A percentile compares a stretch with the other conserved stretches of the same genome.
Evolutionary conservation across 805 yeast species (phyloP).

Genomic region (Spathaspora sp.): DNA sequence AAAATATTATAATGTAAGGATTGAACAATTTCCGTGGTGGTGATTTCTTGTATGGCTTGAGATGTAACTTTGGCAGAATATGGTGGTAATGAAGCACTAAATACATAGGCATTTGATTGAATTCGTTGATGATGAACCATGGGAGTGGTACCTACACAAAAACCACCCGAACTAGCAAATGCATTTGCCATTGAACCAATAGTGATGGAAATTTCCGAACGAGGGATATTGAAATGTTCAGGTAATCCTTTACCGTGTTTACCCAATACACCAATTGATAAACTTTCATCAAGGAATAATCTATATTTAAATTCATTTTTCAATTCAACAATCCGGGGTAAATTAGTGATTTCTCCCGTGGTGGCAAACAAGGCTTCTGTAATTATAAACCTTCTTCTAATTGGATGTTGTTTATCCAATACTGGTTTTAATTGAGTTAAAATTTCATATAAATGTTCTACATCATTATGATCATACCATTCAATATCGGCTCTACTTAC

Average conservation of each 20-base stretch:
- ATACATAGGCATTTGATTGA: constrained; percentile 85
- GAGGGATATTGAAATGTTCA: constrained; percentile 66
- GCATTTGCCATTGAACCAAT: constrained; percentile 82
- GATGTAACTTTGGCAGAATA: constrained; percentile 72
- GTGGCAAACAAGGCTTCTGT: constrained; percentile 88
- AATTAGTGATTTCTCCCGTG: constrained; percentile 74
- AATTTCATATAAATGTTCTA: constrained; percentile 72
- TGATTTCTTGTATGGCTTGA: constrained; percentile 47
- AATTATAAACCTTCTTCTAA: constrained; percentile 86
- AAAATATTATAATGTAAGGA: constrained; percentile 37
- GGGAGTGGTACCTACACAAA: constrained; percentile 78
- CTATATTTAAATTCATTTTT: constrained; percentile 83
- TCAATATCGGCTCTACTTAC: constrained; percentile 83
- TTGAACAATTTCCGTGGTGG: constrained; percentile 22
- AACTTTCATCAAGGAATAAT: constrained; percentile 80
- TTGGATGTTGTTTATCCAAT: constrained; percentile 61
- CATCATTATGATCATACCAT: constrained; percentile 84
- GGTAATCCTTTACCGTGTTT: constrained; percentile 79
- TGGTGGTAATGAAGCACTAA: constrained; percentile 93
- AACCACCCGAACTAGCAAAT: constrained; percentile 87
- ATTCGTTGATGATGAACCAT: constrained; percentile 93
- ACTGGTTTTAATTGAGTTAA: constrained; percentile 59
- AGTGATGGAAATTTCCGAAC: constrained; percentile 77
- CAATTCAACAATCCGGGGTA: constrained; percentile 65
- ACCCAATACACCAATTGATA: constrained; percentile 85